Evolutionary conservation across 768 basidiomycete species (phyloP).

Genomic region (Solioccasus polychromus): DNA sequence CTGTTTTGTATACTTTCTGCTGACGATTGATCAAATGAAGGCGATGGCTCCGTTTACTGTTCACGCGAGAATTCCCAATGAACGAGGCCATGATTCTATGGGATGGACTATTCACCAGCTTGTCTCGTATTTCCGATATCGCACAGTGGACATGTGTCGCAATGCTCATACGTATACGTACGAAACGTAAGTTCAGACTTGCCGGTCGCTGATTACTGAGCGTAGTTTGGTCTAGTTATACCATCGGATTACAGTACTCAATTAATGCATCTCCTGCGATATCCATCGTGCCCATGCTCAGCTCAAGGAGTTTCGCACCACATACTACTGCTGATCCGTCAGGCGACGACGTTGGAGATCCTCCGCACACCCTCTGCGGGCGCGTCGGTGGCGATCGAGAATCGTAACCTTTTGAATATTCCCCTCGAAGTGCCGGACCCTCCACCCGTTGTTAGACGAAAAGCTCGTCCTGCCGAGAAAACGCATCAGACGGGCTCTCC

Average conservation of each 20-base stretch:
- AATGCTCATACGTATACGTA: constrained; percentile 93
- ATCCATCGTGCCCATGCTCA: constrained; percentile 52
- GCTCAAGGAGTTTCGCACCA: constrained; percentile 50
- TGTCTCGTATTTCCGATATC: constrained; percentile 66
- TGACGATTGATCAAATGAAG: constrained; percentile 38
- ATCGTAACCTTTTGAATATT: constrained; percentile 73
- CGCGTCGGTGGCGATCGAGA: constrained; percentile 77
- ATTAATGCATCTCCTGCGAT: constrained; percentile 80
- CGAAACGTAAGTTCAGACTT: constrained; percentile 60
- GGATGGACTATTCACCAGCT: constrained; percentile 93
- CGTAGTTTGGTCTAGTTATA: constrained; percentile 54
- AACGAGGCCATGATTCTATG: constrained; percentile 82
- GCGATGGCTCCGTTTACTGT: constrained; percentile 91
- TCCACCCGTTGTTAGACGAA: constrained; percentile 37
- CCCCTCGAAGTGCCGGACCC: constrained; percentile 61
- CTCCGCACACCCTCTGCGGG: constrained; percentile 74
- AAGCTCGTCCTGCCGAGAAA: constrained; percentile 32
- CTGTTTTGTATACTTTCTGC: constrained; percentile 6
- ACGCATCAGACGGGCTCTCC: constrained; percentile 25
- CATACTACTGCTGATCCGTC: constrained; percentile 69
- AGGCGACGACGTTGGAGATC: constrained; percentile 77
- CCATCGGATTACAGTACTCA: constrained; percentile 84
- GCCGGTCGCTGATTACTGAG: constrained; percentile 11
- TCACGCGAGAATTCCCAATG: constrained; percentile 89
- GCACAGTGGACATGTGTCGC: constrained; percentile 88